These are phyloP conservation scores for Lachnellula subtilissima DNA, from an alignment of 2,329 filamentous ascomycete species.

Conservation along the genomic window DNA sequence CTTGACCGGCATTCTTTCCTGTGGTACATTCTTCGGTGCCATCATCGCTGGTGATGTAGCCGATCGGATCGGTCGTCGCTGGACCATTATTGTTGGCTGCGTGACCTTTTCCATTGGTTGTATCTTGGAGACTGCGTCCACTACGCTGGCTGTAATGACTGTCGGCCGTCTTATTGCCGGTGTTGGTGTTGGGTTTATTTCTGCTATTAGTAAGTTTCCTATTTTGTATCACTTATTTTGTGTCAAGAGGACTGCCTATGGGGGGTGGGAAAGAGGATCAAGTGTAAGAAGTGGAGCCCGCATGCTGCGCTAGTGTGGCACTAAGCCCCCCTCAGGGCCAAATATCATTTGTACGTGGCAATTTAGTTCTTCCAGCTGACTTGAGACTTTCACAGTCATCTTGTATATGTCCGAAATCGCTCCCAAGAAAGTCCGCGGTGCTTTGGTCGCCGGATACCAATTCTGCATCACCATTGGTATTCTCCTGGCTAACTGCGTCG, in stretches of 20 bases:
- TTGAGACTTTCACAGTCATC: conserved; percentile 43
- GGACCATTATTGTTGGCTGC: conserved; percentile 54
- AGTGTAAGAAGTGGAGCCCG: too few relatives aligned
- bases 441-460: conserved; percentile 77
- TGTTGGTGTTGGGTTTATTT: conserved; percentile 75
- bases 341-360: too few relatives aligned
- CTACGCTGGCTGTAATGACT: conserved; percentile 42
- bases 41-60: conserved; percentile 73
- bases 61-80: conserved; percentile 66
- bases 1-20: conserved; percentile 62
- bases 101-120: conserved; percentile 68
- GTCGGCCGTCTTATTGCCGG: conserved; percentile 70
- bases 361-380: neutral
- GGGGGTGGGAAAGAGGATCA: conserved; percentile 17
- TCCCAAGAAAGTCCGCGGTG: conserved; percentile 70
- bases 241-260: conserved; percentile 34
- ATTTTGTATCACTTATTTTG: conserved; percentile 51
- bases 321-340: neutral
- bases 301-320: neutral
- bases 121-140: conserved; percentile 58
- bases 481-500: conserved; percentile 67
- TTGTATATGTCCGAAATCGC: conserved; percentile 64
- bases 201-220: conserved; percentile 53
- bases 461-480: conserved; percentile 80
- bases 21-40: conserved; percentile 76